Conservation (phyloP, 495 filamentous ascomycete species). For the Podospora appendiculata region DNA sequence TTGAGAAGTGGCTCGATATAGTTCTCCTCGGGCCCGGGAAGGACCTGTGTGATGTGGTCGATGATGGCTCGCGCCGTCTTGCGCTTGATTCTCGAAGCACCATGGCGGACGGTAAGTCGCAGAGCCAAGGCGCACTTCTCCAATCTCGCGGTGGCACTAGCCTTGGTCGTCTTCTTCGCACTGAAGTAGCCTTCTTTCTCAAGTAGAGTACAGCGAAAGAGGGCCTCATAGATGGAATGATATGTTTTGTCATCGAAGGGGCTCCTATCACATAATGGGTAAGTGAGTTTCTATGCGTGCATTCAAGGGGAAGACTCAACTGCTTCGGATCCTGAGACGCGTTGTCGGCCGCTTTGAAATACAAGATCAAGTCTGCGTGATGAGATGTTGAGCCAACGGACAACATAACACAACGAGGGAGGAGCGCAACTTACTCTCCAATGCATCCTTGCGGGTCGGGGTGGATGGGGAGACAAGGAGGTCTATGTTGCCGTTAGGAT, state of each 20-base stretch:
- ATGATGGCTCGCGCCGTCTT: constrained; percentile 73
- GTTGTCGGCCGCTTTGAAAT: constrained; percentile 15
- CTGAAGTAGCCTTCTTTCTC: constrained; percentile 59
- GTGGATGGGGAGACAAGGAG: constrained; percentile 4
- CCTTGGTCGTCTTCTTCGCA: constrained; percentile 40
- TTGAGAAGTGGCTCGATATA: constrained; percentile 65
- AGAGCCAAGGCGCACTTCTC: constrained; percentile 64
- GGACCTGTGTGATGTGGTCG: constrained; percentile 71
- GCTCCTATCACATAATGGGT: constrained; percentile 11
- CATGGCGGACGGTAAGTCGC: constrained; percentile 60
- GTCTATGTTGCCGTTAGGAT: not conserved
- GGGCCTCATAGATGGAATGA: constrained; percentile 70
- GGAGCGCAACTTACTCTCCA: constrained; percentile 23
- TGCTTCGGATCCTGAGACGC: constrained; percentile 13
- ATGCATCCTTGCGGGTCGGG: constrained; percentile 18
- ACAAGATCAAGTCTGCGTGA: constrained; percentile 27
- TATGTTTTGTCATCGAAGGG: constrained; percentile 62
- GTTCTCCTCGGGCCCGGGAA: constrained; percentile 54
- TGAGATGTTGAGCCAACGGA: constrained; percentile 47
- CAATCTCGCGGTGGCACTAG: constrained; percentile 49
- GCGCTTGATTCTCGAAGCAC: constrained; percentile 56
- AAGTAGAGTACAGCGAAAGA: constrained; percentile 60
- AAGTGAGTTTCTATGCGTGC: not conserved
- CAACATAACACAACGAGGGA: not conserved
- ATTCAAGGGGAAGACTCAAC: not conserved